phyloP scores from a whole-genome alignment of 192 early-diverging fungal species.

The Umbelopsis isabellina region DNA sequence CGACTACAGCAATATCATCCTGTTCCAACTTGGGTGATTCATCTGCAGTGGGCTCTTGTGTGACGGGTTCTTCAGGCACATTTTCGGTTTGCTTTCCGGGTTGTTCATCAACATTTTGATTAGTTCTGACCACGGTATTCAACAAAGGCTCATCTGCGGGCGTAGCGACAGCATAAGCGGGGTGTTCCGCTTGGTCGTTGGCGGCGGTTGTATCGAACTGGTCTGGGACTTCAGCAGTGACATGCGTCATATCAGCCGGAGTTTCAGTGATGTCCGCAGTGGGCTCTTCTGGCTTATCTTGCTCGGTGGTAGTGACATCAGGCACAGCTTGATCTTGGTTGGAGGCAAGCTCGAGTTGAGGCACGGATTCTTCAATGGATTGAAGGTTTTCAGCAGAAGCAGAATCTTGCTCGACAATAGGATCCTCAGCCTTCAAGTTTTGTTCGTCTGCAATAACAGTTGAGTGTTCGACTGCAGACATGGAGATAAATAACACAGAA shows the following conservation, averaged over 20 bases:
- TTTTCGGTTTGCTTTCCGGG: not conserved
- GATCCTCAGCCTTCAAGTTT: not conserved
- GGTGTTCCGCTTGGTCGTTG: not conserved
- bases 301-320: not conserved
- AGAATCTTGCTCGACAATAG: not conserved
- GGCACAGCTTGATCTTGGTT: not conserved
- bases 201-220: constrained; percentile 18
- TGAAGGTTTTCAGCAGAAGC: not conserved
- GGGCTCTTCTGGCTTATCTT: not conserved
- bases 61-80: not conserved
- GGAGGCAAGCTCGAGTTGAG: constrained; percentile 5
- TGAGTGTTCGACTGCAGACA: constrained; percentile 16
- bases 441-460: constrained; percentile 15
- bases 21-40: constrained; percentile 3
- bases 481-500: not conserved
- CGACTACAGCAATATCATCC: not conserved
- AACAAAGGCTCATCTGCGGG: not conserved
- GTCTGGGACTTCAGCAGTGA: not conserved
- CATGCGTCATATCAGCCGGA: constrained; percentile 15
- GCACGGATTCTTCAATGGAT: not conserved
- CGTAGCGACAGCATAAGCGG: not conserved
- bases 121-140: not conserved
- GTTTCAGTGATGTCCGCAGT: constrained; percentile 1
- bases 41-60: not conserved
- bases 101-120: no score